Base-by-base conservation (phyloP, 345 rosid species). In the Salix dunnii region DNA sequence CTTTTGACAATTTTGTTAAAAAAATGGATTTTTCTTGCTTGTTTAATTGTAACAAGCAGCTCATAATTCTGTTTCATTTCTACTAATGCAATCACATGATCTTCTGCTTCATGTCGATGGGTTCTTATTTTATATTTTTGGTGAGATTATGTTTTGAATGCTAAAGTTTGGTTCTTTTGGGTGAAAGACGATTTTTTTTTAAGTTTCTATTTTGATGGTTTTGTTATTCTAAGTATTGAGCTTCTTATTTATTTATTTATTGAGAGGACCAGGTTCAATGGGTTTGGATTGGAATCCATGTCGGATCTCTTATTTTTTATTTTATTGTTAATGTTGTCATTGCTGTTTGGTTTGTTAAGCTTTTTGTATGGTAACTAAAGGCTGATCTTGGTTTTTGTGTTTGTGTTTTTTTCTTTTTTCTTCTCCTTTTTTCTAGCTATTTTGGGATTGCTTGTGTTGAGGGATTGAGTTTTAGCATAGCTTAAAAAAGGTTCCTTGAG, bases 251-350 rank as follows among this genome's bases (percentile, higher is more conserved):
- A 46, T 21, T 61, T 21, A 55, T 23, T 58, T 23, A 58, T 58
- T 49, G 78, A 80, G 71, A 38, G 79, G 92, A 78, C 86, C 80
- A 87, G 88, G 83, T 93, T 91, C 97, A 87, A 81, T 84, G 90
- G 79, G 82, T 84, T 71, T 86, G 83, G 88, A 83, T 90, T 82
- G 97, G 94, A 96, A 95, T 93, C 96, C 85, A 85, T 90, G 91
- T 85, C 88, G 88, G 94, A 88, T 95, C 84, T 88, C 83, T 84
- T 86, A 87, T 82, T 75, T 86, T 87, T n/a, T 74, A 78, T 74
- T 83, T 84, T 81, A 36, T 62, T 78, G 74, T 81, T 67, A 30
- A 72, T 72, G 48, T 63, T 66, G 72, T 67, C 65, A 60, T 61
- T 74, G 71, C 48, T 74, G 65, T 66, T 53, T 83, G 53, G 31